Evolutionary conservation across 176 grass and related monocot species (phyloP).

Genomic region (Carex parvula): DNA sequence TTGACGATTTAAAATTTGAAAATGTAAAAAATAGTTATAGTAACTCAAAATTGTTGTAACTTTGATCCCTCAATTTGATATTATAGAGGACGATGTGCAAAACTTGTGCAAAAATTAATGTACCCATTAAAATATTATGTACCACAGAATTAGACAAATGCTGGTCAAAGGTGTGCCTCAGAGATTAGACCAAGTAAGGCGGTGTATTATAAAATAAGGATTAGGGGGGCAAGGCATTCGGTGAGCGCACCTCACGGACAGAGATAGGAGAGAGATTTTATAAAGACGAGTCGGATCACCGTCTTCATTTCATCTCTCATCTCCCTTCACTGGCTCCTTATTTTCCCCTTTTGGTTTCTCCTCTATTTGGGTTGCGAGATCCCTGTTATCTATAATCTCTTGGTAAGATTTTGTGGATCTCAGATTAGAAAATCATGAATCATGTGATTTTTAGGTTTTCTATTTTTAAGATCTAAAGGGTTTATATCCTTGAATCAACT

Average conservation of each 20-base stretch:
- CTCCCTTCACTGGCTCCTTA: constrained; percentile 8
- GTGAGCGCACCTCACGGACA: constrained; percentile 10
- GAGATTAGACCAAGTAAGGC: not conserved
- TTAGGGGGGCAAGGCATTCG: not conserved
- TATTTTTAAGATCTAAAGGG: not conserved
- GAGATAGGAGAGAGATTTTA: not conserved
- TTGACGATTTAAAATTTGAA: too few species aligned
- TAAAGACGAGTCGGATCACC: not conserved
- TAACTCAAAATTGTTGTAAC: too few species aligned
- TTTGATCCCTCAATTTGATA: too few species aligned
- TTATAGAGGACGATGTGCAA: not conserved
- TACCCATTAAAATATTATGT: not conserved
- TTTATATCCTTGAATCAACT: not conserved
- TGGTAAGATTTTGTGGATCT: not conserved
- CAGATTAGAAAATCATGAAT: not conserved
- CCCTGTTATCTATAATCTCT: not conserved
- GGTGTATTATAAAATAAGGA: constrained; percentile 15
- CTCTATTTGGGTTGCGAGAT: not conserved
- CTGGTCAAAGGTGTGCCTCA: constrained; percentile 6
- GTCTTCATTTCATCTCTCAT: not conserved
- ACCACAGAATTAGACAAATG: not conserved
- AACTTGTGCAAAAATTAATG: not conserved
- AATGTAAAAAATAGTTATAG: too few species aligned
- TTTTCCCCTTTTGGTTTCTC: not conserved
- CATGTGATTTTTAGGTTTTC: constrained; percentile 10